phyloP scores from a whole-genome alignment of 2,329 filamentous ascomycete genomes.

The Aureobasidium sp. region DNA sequence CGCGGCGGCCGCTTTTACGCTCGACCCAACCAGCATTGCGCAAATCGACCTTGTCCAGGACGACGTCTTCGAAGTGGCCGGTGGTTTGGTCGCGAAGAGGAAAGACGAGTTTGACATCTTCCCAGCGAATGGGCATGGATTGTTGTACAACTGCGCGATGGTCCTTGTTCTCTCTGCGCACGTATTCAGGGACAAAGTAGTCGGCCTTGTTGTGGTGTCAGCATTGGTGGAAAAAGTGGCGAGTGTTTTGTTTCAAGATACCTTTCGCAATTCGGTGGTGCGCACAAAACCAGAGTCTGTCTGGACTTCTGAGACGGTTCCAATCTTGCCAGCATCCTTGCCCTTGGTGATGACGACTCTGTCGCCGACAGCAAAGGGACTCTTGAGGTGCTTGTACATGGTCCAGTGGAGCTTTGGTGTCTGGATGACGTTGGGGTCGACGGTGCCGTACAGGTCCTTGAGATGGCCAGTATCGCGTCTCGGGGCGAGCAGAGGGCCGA shows the following conservation, averaged over 20 bases:
- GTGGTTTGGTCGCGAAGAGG: slow-evolving; percentile 60
- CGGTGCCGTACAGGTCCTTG: slow-evolving; percentile 52
- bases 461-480: slow-evolving; percentile 59
- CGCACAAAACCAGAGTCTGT: slow-evolving; percentile 26
- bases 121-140: slow-evolving; percentile 53
- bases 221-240: not conserved
- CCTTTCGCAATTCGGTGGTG: slow-evolving; percentile 35
- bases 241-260: slow-evolving; percentile 17
- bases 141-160: slow-evolving; percentile 34
- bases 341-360: slow-evolving; percentile 76
- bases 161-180: slow-evolving; percentile 31
- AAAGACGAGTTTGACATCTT: slow-evolving; percentile 72
- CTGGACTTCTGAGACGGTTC: slow-evolving; percentile 53
- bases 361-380: slow-evolving; percentile 49
- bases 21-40: slow-evolving; percentile 17
- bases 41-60: slow-evolving; percentile 62
- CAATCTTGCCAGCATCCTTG: slow-evolving; percentile 75
- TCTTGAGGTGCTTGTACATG: slow-evolving; percentile 23
- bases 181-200: slow-evolving; percentile 34
- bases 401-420: slow-evolving; percentile 32
- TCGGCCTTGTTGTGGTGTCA: slow-evolving; percentile 30
- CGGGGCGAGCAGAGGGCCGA: slow-evolving; percentile 65
- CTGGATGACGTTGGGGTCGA: slow-evolving; percentile 27
- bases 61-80: slow-evolving; percentile 59
- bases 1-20: slow-evolving; percentile 38